phyloP scores from a whole-genome alignment of 163 green algal species.

The Scenedesmus sp. region DNA sequence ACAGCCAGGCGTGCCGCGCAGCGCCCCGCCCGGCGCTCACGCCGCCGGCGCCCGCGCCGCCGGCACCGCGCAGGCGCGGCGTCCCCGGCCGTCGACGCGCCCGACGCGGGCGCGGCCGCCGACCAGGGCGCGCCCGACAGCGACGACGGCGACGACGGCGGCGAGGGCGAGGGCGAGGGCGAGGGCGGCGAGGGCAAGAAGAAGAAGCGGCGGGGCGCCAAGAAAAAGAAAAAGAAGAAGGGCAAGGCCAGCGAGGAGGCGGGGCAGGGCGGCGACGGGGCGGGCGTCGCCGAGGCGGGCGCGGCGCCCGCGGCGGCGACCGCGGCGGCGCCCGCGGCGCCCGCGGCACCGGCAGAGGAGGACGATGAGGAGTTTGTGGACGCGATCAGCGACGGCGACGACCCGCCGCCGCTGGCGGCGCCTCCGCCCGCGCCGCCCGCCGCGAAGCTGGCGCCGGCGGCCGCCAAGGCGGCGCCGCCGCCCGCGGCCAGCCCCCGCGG shows the following conservation, averaged over 20 bases:
- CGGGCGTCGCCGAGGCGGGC: background rate
- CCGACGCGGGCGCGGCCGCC: background rate
- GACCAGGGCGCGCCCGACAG: background rate
- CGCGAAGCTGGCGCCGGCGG: background rate
- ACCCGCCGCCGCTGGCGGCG: background rate
- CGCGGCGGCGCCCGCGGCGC: background rate
- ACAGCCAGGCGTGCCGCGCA: background rate
- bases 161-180: background rate
- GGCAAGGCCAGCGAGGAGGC: conserved; percentile 3
- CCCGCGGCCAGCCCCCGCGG: too few relatives aligned
- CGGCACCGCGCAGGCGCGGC: background rate
- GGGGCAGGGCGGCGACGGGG: background rate
- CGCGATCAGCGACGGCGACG: conserved; percentile 32
- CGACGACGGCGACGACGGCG: background rate
- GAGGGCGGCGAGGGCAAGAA: conserved; percentile 18
- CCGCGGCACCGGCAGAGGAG: background rate
- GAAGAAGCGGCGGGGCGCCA: conserved; percentile 24
- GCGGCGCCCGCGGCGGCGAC: background rate
- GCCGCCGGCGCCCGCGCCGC: too few relatives aligned
- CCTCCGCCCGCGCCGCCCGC: background rate
- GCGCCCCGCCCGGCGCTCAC: too few relatives aligned
- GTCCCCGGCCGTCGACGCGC: background rate
- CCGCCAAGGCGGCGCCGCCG: background rate
- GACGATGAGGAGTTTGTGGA: conserved; percentile 36
- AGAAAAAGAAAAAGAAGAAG: conserved; percentile 47